These are phyloP conservation scores for Sordariomycetes sp. DNA, from an alignment of 2,329 filamentous ascomycete genomes.

Conservation along the genomic window DNA sequence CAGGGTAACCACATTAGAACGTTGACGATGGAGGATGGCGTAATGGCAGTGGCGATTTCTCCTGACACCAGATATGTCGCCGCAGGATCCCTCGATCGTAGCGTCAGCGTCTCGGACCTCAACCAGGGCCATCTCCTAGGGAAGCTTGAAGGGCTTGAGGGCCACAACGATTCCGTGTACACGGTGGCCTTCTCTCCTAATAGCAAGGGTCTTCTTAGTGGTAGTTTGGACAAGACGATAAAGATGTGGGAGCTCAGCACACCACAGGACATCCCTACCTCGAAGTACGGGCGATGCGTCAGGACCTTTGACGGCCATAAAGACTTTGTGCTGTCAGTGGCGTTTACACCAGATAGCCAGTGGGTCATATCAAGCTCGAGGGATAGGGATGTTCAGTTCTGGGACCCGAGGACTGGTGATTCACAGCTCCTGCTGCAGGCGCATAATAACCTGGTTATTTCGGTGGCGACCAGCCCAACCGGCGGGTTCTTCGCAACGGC, in stretches of 20 bases:
- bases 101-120: slow-evolving; percentile 94
- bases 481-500: slow-evolving; percentile 89
- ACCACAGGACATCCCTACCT: slow-evolving; percentile 55
- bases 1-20: slow-evolving; percentile 72
- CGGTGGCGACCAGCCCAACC: slow-evolving; percentile 83
- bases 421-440: slow-evolving; percentile 98
- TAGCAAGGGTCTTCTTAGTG: too few relatives aligned
- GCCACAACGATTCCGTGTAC: too few relatives aligned
- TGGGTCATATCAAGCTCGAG: slow-evolving; percentile 98
- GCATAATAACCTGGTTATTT: slow-evolving; percentile 98
- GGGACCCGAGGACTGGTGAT: slow-evolving; percentile 87
- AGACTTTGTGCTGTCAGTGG: slow-evolving; percentile 96
- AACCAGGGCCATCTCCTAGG: slow-evolving; percentile 77
- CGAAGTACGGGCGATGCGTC: slow-evolving; percentile 85
- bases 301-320: slow-evolving; percentile 96
- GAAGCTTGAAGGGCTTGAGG: slow-evolving; percentile 61
- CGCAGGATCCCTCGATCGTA: slow-evolving; percentile 93
- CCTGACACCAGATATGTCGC: slow-evolving; percentile 91
- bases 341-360: slow-evolving; percentile 81
- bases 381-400: slow-evolving; percentile 95
- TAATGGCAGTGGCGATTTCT: slow-evolving; percentile 95
- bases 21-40: slow-evolving; percentile 89
- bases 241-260: slow-evolving; percentile 43
- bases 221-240: too few relatives aligned
- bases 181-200: too few relatives aligned